phyloP scores from a whole-genome alignment of 1,284 basidiomycete genomes.

The Anthracocystis walkeri region DNA sequence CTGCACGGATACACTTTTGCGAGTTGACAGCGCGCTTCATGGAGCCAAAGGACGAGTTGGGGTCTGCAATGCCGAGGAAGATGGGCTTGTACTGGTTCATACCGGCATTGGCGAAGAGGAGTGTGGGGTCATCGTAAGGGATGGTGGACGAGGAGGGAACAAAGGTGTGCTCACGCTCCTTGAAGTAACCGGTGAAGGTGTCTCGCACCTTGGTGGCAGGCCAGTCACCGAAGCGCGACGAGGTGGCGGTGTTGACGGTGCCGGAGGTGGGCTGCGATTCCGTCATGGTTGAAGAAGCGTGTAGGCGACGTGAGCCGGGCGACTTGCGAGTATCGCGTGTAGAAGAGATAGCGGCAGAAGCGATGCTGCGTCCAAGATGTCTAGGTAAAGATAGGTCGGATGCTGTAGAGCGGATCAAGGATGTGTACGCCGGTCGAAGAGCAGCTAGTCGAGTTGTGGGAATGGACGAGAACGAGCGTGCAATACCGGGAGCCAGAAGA shows the following conservation, averaged over 20 bases:
- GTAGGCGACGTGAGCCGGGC: background rate
- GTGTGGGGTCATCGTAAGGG: slow-evolving; percentile 88
- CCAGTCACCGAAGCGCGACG: slow-evolving; percentile 73
- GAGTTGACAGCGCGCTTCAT: slow-evolving; percentile 93
- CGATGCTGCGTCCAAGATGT: background rate
- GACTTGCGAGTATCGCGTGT: background rate
- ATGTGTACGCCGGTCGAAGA: slow-evolving; percentile 10
- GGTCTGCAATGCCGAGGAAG: slow-evolving; percentile 95
- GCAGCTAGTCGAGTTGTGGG: slow-evolving; percentile 6
- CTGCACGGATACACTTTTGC: slow-evolving; percentile 97
- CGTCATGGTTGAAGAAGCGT: slow-evolving; percentile 24
- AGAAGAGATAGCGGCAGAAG: background rate
- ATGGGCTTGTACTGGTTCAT: slow-evolving; percentile 83
- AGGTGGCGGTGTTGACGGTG: slow-evolving; percentile 43
- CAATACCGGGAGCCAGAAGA: slow-evolving; percentile 30
- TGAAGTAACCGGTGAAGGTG: slow-evolving; percentile 85
- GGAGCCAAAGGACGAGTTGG: slow-evolving; percentile 86
- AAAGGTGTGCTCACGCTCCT: slow-evolving; percentile 82
- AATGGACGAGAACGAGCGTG: slow-evolving; percentile 20
- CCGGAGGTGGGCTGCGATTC: slow-evolving; percentile 20
- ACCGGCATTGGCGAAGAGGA: slow-evolving; percentile 93
- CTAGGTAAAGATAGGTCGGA: slow-evolving; percentile 3
- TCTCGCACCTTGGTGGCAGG: slow-evolving; percentile 79
- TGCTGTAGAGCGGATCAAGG: background rate
- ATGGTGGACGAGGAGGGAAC: slow-evolving; percentile 94